Percentiles rank a stretch among this genome's conserved stretches.
phyloP scores from a whole-genome alignment of 2,329 filamentous ascomycete species.

The Fusarium burgessii region DNA sequence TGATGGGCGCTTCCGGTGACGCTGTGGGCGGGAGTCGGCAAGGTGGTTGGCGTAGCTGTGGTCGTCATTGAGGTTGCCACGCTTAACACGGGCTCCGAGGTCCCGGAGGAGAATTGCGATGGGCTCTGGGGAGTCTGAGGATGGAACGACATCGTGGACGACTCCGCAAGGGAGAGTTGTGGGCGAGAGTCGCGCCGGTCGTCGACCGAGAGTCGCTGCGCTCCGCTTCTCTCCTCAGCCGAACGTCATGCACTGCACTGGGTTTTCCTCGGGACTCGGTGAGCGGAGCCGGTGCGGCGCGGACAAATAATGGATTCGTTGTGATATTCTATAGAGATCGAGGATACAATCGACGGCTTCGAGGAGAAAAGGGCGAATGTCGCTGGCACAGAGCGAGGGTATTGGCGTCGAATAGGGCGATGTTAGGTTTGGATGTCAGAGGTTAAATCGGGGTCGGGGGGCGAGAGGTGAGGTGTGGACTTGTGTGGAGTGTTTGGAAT shows the following conservation, averaged over 20 bases:
- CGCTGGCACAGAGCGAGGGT: slow-evolving; percentile 43
- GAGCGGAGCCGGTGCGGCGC: slow-evolving; percentile 30
- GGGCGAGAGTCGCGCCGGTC: slow-evolving; percentile 51
- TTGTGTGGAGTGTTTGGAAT: slow-evolving; percentile 46
- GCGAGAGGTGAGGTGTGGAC: slow-evolving; percentile 46
- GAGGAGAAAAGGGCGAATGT: slow-evolving; percentile 40
- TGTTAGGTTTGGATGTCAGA: slow-evolving; percentile 45
- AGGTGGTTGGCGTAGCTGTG: slow-evolving; percentile 62
- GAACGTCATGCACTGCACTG: slow-evolving; percentile 49
- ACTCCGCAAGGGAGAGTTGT: slow-evolving; percentile 50
- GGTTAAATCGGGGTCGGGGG: slow-evolving; percentile 47
- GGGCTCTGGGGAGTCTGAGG: slow-evolving; percentile 76
- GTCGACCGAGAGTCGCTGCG: slow-evolving; percentile 51
- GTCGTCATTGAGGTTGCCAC: slow-evolving; percentile 65
- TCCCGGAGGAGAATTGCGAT: slow-evolving; percentile 69
- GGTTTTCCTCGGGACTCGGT: slow-evolving; percentile 43
- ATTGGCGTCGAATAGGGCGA: slow-evolving; percentile 40
- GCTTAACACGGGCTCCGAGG: slow-evolving; percentile 64
- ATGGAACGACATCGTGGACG: slow-evolving; percentile 72
- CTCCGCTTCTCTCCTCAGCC: slow-evolving; percentile 47
- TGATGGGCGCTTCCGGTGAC: slow-evolving; percentile 66
- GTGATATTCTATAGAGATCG: slow-evolving; percentile 4
- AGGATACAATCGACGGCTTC: slow-evolving; percentile 28
- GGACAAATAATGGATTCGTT: slow-evolving; percentile 25
- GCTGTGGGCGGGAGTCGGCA: slow-evolving; percentile 73